phyloP scores from a whole-genome alignment of 2,329 filamentous ascomycete species.

The Fusarium sp. region DNA sequence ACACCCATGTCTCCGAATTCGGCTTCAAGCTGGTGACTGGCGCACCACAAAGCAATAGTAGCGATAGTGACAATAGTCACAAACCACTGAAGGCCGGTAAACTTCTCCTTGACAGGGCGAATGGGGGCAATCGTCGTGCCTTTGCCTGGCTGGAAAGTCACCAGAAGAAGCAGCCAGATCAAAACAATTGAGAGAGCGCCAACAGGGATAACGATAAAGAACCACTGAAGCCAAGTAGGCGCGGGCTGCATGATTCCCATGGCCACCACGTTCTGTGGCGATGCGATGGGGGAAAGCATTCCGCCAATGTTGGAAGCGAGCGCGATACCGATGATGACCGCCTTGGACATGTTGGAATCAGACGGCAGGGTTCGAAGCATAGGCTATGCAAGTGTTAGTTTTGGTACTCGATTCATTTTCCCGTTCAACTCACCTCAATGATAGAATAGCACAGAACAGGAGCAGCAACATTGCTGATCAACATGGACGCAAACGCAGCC shows the following conservation, averaged over 20 bases:
- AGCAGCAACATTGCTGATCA: slow-evolving; percentile 98
- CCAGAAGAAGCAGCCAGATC: slow-evolving; percentile 89
- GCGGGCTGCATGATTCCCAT: slow-evolving; percentile 94
- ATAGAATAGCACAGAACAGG: slow-evolving; percentile 98
- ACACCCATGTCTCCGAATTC: slow-evolving; percentile 99
- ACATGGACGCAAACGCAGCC: slow-evolving; percentile 97
- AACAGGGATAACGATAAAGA: slow-evolving; percentile 94
- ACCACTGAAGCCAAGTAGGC: slow-evolving; percentile 96
- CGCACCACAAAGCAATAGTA: slow-evolving; percentile 94
- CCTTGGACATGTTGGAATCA: slow-evolving; percentile 94
- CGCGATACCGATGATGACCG: slow-evolving; percentile 94
- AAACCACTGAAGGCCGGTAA: slow-evolving; percentile 93
- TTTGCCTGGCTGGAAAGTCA: slow-evolving; percentile 87
- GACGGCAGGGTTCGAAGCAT: slow-evolving; percentile 93
- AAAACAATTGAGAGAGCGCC: slow-evolving; percentile 89
- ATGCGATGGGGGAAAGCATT: slow-evolving; percentile 96
- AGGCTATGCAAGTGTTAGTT: slow-evolving; percentile 68
- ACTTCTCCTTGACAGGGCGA: slow-evolving; percentile 88
- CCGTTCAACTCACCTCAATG: slow-evolving; percentile 77
- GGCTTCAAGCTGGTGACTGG: slow-evolving; percentile 87
- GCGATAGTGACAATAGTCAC: slow-evolving; percentile 85
- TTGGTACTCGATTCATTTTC: not conserved
- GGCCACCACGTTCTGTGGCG: slow-evolving; percentile 96
- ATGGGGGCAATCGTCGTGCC: slow-evolving; percentile 94
- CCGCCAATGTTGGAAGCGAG: slow-evolving; percentile 96